These are phyloP conservation scores for Sugiyamaella americana DNA, from an alignment of 805 yeast genomes.

Conservation along the genomic window DNA sequence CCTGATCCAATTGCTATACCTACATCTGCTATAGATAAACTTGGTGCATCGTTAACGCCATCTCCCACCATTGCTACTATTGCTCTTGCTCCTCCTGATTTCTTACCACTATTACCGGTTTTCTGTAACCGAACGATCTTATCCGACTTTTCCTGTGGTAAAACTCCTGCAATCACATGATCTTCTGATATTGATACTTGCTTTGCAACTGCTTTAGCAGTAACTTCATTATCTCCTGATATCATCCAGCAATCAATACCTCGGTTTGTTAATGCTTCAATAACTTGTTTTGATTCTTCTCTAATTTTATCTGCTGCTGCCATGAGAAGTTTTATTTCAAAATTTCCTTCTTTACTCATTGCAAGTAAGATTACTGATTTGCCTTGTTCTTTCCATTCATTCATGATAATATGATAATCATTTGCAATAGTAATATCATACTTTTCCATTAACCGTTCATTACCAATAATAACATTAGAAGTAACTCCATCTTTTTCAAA, in stretches of 20 bases:
- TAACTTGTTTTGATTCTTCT: slow-evolving; percentile 50
- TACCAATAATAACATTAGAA: slow-evolving; percentile 41
- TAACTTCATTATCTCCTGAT: slow-evolving; percentile 63
- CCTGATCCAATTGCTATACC: slow-evolving; percentile 75
- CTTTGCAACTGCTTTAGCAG: slow-evolving; percentile 61
- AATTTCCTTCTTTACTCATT: slow-evolving; percentile 20
- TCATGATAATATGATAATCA: slow-evolving; percentile 33
- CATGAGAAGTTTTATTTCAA: slow-evolving; percentile 40
- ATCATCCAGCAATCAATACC: slow-evolving; percentile 66
- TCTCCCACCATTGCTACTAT: slow-evolving; percentile 77
- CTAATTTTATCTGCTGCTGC: slow-evolving; percentile 52
- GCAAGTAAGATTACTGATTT: slow-evolving; percentile 60
- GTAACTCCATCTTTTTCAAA: neutral
- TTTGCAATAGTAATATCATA: slow-evolving; percentile 36
- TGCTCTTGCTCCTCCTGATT: slow-evolving; percentile 22
- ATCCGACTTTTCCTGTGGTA: slow-evolving; percentile 67
- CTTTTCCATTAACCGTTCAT: slow-evolving; percentile 52
- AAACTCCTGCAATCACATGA: slow-evolving; percentile 60
- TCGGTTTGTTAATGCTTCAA: slow-evolving; percentile 35
- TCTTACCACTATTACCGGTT: slow-evolving; percentile 28
- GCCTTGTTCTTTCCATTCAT: slow-evolving; percentile 55
- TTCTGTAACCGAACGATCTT: slow-evolving; percentile 51
- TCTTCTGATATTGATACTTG: slow-evolving; percentile 50
- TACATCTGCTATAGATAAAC: slow-evolving; percentile 66
- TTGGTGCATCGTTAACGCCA: slow-evolving; percentile 81